A percentile compares a stretch with the other conserved stretches of the same genome.
Conservation (phyloP, 2,329 filamentous ascomycete species). For the Nannizziopsis barbatae region DNA sequence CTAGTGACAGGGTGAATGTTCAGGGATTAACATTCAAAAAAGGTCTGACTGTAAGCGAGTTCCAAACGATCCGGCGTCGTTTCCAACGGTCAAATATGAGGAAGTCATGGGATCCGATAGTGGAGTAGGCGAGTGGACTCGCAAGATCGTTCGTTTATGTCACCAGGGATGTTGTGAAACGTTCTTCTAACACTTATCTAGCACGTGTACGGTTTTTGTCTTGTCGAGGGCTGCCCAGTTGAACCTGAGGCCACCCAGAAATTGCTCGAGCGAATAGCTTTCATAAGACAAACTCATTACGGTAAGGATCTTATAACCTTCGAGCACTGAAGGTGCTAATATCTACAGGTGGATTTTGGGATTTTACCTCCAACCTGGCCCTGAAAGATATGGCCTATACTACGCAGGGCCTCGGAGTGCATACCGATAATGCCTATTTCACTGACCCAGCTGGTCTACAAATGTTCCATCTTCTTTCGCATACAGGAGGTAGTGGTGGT, state of each 20-base stretch:
- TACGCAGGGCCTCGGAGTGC: slow-evolving; percentile 65
- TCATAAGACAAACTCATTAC: slow-evolving; percentile 85
- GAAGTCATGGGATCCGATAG: slow-evolving; percentile 49
- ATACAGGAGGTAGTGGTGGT: slow-evolving; percentile 56
- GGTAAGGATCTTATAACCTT: slow-evolving; percentile 47
- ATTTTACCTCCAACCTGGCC: slow-evolving; percentile 80
- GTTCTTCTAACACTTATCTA: slow-evolving; percentile 27
- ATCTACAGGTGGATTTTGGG: slow-evolving; percentile 54
- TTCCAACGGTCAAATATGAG: slow-evolving; percentile 51
- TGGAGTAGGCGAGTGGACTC: slow-evolving; percentile 52
- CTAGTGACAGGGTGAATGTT: neutral
- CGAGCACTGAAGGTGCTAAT: neutral
- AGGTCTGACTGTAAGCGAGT: slow-evolving; percentile 12
- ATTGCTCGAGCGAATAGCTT: slow-evolving; percentile 71
- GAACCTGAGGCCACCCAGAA: slow-evolving; percentile 58
- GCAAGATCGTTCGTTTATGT: slow-evolving; percentile 39
- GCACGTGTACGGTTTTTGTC: slow-evolving; percentile 63
- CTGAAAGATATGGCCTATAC: slow-evolving; percentile 90
- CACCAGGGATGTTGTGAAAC: slow-evolving; percentile 10
- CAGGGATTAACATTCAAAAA: neutral
- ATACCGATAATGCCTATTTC: slow-evolving; percentile 96
- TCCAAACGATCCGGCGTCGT: slow-evolving; percentile 28
- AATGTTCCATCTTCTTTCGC: slow-evolving; percentile 81
- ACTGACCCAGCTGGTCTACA: slow-evolving; percentile 84
- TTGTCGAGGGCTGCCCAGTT: slow-evolving; percentile 59